Base-by-base conservation (phyloP, 2,329 filamentous ascomycete genomes). In the Aureobasidium mangrovei region DNA sequence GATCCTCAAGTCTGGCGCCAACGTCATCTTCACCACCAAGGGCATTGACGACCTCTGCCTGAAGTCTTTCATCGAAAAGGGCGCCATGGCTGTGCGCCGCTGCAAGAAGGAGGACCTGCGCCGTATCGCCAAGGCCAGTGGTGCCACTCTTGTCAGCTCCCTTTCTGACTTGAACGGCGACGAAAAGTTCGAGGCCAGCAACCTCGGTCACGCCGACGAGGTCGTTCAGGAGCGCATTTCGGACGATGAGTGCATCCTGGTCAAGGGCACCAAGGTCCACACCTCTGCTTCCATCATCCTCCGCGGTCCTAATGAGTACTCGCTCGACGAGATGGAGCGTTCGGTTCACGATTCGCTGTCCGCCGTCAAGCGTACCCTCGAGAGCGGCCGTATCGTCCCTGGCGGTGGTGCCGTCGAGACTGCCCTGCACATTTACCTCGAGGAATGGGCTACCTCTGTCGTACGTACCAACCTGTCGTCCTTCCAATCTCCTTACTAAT, bases 101-200 rank as follows among this genome's bases (percentile, higher is more conserved):
- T 97, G 91, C 74, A 98, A 97, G 79, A 98, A 98, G 81, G 93
- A 98, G 75, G 93, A 98, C 66, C 77, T 98, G 58, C 81, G 93
- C 69, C 84, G 93, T 64, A 97, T 98, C 74, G 93, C 93, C 57
- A 95, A 87, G 76, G 93, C 93, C 4, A 95, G 93, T 5, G 93
- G 93, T 55, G 93, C 91, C 24, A 96, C 91, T 18, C 78, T 98
- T 56, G 82, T 98, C 62, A 91, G 87, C 77, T 91, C 90, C 6
- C 78, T 98, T 45, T 97, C 93, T 4, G 94, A 98, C 69, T 77
- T 98, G 60, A 97, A 98, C 68, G 93, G 93, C 56, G 93, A 98
- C 69, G 93, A 98, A 76, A 89, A 86, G 69, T 98, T 97, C 65
- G 93, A 98, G 63, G 76, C 88, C 26, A 90, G 90, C 39, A 88